Percentiles rank a stretch among this genome's conserved stretches.
phyloP scores from a whole-genome alignment of 1,284 basidiomycete genomes.

The Fomitopsis betulina region DNA sequence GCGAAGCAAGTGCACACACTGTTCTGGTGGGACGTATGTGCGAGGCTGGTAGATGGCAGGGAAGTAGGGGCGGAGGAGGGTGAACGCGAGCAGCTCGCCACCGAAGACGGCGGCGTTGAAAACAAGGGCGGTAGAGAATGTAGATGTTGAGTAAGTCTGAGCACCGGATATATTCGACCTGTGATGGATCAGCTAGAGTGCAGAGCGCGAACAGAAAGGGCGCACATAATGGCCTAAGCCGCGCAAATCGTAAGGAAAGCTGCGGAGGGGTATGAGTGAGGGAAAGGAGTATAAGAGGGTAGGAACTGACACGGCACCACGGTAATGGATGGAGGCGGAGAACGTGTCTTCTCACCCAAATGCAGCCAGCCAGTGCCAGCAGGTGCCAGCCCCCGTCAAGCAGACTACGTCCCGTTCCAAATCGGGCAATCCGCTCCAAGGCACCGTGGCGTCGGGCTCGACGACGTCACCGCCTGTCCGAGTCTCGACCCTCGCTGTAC shows the following conservation, averaged over 20 bases:
- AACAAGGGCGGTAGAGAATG: conserved; percentile 75
- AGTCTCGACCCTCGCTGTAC: background rate
- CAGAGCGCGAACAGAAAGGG: background rate
- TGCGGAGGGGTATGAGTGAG: background rate
- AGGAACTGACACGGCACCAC: background rate
- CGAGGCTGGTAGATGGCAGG: conserved; percentile 79
- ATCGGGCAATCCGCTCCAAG: conserved; percentile 1
- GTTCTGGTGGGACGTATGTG: conserved; percentile 48
- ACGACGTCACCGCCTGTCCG: background rate
- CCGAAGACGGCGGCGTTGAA: conserved; percentile 70
- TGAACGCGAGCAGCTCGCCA: conserved; percentile 65
- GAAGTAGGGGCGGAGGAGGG: conserved; percentile 66
- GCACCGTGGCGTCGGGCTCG: conserved; percentile 2
- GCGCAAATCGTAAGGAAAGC: background rate
- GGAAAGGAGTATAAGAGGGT: background rate
- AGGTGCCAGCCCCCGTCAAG: background rate
- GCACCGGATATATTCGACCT: conserved; percentile 15
- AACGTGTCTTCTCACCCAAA: no score
- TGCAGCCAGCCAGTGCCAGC: no score
- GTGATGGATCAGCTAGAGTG: background rate
- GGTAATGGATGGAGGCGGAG: background rate
- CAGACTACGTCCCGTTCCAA: background rate
- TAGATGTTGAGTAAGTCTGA: conserved; percentile 32
- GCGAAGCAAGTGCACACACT: conserved; percentile 31
- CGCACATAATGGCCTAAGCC: background rate